A percentile compares a stretch with the other conserved stretches of the same genome.
phyloP scores from a whole-genome alignment of 257 asterid species.

The Fraxinus anomala region DNA sequence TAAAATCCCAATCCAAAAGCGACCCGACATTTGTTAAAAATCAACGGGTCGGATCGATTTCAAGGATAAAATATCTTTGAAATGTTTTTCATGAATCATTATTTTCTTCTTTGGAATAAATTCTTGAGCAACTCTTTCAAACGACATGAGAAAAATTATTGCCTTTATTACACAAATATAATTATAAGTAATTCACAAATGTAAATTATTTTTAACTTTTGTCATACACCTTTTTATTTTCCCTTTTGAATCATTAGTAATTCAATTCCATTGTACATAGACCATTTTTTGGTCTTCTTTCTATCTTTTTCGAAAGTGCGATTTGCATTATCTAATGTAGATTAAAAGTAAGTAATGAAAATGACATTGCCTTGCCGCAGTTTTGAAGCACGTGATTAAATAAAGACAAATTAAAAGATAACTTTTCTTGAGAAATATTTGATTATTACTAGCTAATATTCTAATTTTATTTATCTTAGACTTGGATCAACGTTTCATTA shows the following conservation, averaged over 20 bases:
- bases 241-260: background rate
- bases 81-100: no score
- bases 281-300: background rate
- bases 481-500: no score
- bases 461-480: background rate
- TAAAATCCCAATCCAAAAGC: no score
- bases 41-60: no score
- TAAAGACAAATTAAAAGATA: background rate
- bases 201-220: background rate
- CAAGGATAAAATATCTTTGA: no score
- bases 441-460: slow-evolving; percentile 8
- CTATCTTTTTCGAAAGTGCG: background rate
- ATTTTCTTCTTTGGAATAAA: no score
- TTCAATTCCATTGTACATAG: background rate
- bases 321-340: slow-evolving; percentile 14
- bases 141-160: no score
- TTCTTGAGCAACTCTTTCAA: background rate
- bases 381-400: slow-evolving; percentile 24
- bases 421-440: background rate
- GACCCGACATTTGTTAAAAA: no score
- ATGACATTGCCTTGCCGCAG: slow-evolving; percentile 21
- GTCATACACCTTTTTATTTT: background rate
- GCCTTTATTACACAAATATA: no score
- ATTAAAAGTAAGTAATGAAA: slow-evolving; percentile 15
- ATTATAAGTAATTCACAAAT: background rate